Base-by-base conservation (phyloP, 176 grass and related monocot genomes). In the Eleusine coracana region DNA sequence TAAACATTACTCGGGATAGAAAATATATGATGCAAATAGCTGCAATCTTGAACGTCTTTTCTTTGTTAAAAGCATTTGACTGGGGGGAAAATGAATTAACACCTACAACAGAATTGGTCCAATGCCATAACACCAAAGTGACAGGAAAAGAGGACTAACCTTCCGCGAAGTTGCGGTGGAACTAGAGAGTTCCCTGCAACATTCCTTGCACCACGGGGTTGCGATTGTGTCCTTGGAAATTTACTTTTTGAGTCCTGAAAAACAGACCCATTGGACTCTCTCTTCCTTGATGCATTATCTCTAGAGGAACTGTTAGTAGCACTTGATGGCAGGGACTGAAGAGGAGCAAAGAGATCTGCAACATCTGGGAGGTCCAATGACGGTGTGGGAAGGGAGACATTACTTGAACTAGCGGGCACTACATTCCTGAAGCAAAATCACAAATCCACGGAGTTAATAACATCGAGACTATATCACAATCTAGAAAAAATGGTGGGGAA, bases 111-210 rank as follows among this genome's bases (percentile, higher is more conserved):
- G 54, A 27, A 71, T 66, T 71, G 64, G 12, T 1, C 15, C 62
- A 7, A 34, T 67, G 52, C 66, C 21, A 23, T 52, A 39, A 41
- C 34, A 74, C 25, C 68, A 13, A 68, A 59, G 27, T 68, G 44
- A 66, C 5, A 39, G 40, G 65, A 25, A 68, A 58, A 45, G 34
- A 69, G n/a, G 17, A 63, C 91, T 82, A 69, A 99, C 96, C 96
- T 96, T 70, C 96, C 96, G 62, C 85, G 84, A 39, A 99, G 82
- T 83, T 99, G 96, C 1, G 96, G 96, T 68, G 96, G 96, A 75
- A 93, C 28, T 66, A 99, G 63, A 20, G 70, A 29, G 56, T 84
- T 88, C 50, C 73, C 72, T 10, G 80, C 52, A 75, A 85, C 76
- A 62, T 66, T 84, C 41, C 79, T 91, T 73, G 31, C 13, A 80